Conservation (phyloP, 805 yeast species). For the Saccharomycopsis fodiens region DNA sequence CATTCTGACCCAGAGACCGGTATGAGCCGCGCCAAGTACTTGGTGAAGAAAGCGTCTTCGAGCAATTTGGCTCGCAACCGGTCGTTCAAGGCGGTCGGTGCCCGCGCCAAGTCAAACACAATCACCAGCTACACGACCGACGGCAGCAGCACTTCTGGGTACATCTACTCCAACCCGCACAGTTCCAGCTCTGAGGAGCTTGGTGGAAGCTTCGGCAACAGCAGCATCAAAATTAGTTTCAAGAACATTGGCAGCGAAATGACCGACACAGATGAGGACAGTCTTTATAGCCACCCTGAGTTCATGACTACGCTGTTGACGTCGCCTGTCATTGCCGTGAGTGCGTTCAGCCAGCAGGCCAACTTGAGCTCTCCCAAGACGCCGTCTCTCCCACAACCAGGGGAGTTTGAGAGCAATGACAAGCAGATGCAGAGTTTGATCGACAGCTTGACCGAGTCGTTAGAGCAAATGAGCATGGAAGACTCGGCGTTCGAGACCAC, state of each 20-base stretch:
- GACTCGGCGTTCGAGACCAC: slow-evolving; percentile 17
- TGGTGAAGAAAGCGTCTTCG: slow-evolving; percentile 15
- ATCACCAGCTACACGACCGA: slow-evolving; percentile 7
- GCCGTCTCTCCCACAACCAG: not conserved
- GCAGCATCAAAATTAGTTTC: not conserved
- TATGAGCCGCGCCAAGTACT: slow-evolving; percentile 4
- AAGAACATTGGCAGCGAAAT: not conserved
- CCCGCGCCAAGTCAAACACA: slow-evolving; percentile 14
- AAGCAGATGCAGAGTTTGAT: not conserved
- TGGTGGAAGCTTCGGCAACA: not conserved
- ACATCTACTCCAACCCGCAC: not conserved
- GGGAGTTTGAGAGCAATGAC: not conserved
- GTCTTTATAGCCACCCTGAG: not conserved
- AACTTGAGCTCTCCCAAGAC: not conserved
- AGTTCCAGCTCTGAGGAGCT: not conserved
- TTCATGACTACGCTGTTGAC: not conserved
- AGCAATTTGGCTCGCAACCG: slow-evolving; percentile 1
- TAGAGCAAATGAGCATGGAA: slow-evolving; percentile 17
- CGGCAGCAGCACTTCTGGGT: not conserved
- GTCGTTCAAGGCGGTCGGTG: not conserved
- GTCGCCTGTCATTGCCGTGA: not conserved
- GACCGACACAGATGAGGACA: slow-evolving; percentile 1
- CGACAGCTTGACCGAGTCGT: slow-evolving; percentile 1
- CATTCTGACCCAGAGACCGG: not conserved
- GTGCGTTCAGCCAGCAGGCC: not conserved